Conservation (phyloP, 1,284 basidiomycete genomes). For the Neolentinus lepideus region DNA sequence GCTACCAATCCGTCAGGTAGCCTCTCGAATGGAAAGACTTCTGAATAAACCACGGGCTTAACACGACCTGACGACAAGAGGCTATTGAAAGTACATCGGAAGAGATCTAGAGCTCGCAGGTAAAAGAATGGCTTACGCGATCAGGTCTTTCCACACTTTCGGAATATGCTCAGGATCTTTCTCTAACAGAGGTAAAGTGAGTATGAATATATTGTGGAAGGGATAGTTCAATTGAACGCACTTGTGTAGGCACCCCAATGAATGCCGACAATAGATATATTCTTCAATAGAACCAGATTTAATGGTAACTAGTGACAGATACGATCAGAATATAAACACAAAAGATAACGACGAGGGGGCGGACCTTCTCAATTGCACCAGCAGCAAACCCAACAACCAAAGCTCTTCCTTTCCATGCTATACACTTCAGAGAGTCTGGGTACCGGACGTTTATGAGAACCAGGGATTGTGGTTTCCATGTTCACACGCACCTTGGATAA, state of each 20-base stretch:
- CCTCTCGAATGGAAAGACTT: constrained; percentile 57
- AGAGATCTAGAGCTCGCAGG: not conserved
- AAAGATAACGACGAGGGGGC: constrained; percentile 4
- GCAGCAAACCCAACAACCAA: constrained; percentile 90
- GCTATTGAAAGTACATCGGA: constrained; percentile 33
- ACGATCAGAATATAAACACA: not conserved
- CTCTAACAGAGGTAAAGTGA: constrained; percentile 30
- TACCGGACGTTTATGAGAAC: constrained; percentile 6
- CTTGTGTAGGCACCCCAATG: constrained; percentile 81
- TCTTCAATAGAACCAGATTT: constrained; percentile 86
- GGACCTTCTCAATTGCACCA: constrained; percentile 83
- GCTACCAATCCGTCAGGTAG: constrained; percentile 62
- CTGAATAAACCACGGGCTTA: constrained; percentile 69
- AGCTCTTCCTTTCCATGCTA: constrained; percentile 90
- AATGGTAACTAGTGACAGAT: constrained; percentile 57
- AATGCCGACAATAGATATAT: constrained; percentile 75
- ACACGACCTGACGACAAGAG: constrained; percentile 63
- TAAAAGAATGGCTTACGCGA: constrained; percentile 46
- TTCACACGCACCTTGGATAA: constrained; percentile 47
- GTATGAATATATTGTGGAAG: not conserved
- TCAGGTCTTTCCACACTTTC: constrained; percentile 69
- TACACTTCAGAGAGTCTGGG: constrained; percentile 81
- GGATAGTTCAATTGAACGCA: constrained; percentile 26
- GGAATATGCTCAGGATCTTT: constrained; percentile 63
- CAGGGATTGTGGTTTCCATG: not conserved